A percentile compares a stretch with the other conserved stretches of the same genome.
These are phyloP conservation scores for Pleurotus sapidus DNA, from an alignment of 768 basidiomycete species.

Conservation along the genomic window DNA sequence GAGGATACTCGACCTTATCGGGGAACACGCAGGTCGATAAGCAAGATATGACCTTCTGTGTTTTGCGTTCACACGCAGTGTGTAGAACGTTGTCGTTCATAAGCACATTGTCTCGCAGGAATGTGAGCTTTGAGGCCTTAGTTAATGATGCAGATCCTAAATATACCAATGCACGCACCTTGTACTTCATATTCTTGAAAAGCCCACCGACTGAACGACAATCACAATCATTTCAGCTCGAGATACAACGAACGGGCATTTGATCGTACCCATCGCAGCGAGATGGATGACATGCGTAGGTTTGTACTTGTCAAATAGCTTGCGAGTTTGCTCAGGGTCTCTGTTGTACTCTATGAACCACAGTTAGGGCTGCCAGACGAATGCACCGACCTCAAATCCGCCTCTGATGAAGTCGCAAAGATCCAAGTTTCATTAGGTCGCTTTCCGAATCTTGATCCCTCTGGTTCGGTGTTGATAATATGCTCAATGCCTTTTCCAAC, in stretches of 20 bases:
- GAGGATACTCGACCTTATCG: constrained; percentile 90
- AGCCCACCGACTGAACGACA: constrained; percentile 76
- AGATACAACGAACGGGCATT: neutral
- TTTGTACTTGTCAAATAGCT: constrained; percentile 85
- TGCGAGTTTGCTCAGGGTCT: constrained; percentile 63
- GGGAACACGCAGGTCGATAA: constrained; percentile 98
- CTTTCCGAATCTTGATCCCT: constrained; percentile 78
- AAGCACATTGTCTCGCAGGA: constrained; percentile 90
- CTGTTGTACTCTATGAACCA: constrained; percentile 34
- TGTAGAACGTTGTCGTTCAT: constrained; percentile 96
- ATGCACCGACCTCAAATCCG: constrained; percentile 68
- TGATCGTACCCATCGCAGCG: constrained; percentile 78
- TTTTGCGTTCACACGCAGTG: constrained; percentile 60
- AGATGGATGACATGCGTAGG: constrained; percentile 97
- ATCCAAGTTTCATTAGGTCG: constrained; percentile 80
- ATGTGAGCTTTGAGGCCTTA: constrained; percentile 58
- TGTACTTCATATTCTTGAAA: constrained; percentile 95
- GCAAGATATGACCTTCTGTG: constrained; percentile 86
- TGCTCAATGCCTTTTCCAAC: constrained; percentile 84
- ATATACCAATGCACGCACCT: constrained; percentile 41
- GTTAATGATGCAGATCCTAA: too few relatives aligned
- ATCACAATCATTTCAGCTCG: constrained; percentile 5
- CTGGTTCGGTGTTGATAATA: constrained; percentile 74
- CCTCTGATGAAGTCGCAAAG: constrained; percentile 76
- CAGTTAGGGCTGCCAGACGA: neutral